These are phyloP conservation scores for Lecanoromycetidae sp. DNA, from an alignment of 2,329 filamentous ascomycete species.

Conservation along the genomic window DNA sequence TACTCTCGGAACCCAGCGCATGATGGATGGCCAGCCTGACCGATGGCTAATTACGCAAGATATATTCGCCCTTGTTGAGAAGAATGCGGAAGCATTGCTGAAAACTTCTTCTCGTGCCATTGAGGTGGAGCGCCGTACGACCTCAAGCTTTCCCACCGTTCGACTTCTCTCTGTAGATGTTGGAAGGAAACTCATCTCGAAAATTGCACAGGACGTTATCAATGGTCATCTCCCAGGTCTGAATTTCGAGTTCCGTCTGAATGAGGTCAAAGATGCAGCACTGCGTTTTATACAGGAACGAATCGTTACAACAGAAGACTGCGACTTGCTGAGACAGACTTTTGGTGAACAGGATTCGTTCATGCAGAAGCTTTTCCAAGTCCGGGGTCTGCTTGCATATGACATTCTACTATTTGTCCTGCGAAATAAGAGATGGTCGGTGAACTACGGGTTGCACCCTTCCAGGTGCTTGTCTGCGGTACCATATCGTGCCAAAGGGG, in stretches of 20 bases:
- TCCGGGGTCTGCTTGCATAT: conserved; percentile 40
- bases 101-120: conserved; percentile 6
- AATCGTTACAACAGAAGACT: neutral
- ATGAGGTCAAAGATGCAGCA: too few relatives aligned
- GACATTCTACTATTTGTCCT: conserved; percentile 45
- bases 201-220: too few relatives aligned
- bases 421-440: conserved; percentile 48
- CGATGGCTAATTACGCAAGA: conserved; percentile 44
- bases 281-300: conserved; percentile 2
- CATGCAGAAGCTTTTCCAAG: conserved; percentile 21
- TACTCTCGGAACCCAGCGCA: conserved; percentile 37
- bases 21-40: conserved; percentile 41
- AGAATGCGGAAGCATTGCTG: neutral
- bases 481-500: conserved; percentile 54
- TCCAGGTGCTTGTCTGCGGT: conserved; percentile 33
- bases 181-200: too few relatives aligned
- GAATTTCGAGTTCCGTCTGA: too few relatives aligned
- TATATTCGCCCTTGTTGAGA: conserved; percentile 36
- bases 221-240: too few relatives aligned
- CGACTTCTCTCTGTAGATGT: too few relatives aligned
- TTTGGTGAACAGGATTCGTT: conserved; percentile 1
- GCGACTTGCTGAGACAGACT: neutral
- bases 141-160: neutral
- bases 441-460: conserved; percentile 49
- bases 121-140: neutral